Evolutionary conservation across 805 yeast genomes (phyloP).

Genomic region (Sungouiozyma intestinalis): DNA sequence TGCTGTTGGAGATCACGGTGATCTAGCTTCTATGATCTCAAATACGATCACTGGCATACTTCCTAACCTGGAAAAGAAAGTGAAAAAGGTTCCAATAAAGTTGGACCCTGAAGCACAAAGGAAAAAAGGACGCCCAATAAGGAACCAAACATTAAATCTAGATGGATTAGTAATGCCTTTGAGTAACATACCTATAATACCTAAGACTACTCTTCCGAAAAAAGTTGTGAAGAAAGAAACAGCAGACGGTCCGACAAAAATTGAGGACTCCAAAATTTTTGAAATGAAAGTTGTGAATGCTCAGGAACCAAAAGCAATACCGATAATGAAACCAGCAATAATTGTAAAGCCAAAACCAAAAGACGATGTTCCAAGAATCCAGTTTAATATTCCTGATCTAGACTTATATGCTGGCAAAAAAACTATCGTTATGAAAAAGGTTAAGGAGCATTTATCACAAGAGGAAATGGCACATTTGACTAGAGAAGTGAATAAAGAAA

Average conservation of each 20-base stretch:
- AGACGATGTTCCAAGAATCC: background rate
- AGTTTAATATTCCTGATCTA: constrained; percentile 15
- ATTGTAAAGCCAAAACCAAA: background rate
- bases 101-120: constrained; percentile 4
- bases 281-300: too few relatives aligned
- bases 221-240: background rate
- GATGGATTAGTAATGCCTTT: constrained; percentile 18
- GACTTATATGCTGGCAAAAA: constrained; percentile 12
- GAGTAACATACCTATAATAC: background rate
- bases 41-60: constrained; percentile 17
- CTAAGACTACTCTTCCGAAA: background rate
- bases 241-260: background rate
- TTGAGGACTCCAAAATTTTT: too few relatives aligned
- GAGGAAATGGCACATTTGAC: constrained; percentile 17
- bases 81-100: constrained; percentile 2
- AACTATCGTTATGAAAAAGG: constrained; percentile 16
- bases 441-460: constrained; percentile 12
- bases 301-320: background rate
- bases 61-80: constrained; percentile 12
- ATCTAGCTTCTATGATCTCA: constrained; percentile 14
- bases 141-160: constrained; percentile 14
- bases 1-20: constrained; percentile 7
- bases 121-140: constrained; percentile 12
- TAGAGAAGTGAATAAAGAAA: constrained; percentile 22
- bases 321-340: background rate